Conservation (phyloP, 179 eudicot genomes). For the Silene vulgaris region DNA sequence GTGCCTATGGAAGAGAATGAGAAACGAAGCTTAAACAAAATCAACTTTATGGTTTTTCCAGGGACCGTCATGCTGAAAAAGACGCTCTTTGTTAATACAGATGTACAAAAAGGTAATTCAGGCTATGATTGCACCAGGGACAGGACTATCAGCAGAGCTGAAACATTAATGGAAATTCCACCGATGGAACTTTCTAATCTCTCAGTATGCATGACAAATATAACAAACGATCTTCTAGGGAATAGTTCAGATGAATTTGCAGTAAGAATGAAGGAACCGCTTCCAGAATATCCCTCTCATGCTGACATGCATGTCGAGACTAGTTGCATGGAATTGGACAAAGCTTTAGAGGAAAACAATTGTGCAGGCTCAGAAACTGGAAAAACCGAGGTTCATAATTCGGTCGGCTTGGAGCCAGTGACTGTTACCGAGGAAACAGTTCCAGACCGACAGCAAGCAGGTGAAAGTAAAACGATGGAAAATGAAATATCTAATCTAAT, state of each 20-base stretch:
- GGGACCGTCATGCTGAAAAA: slow-evolving; percentile 87
- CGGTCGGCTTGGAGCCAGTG: background rate
- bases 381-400: background rate
- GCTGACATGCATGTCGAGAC: background rate
- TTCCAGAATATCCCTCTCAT: background rate
- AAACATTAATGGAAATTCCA: background rate
- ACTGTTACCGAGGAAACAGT: background rate
- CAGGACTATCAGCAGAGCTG: background rate
- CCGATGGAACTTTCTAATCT: background rate
- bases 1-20: slow-evolving; percentile 59
- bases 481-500: background rate
- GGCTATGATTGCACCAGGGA: slow-evolving; percentile 11
- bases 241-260: background rate
- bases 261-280: background rate
- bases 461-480: slow-evolving; percentile 7
- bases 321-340: background rate
- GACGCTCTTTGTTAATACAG: slow-evolving; percentile 35
- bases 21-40: slow-evolving; percentile 49
- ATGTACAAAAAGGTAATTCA: slow-evolving; percentile 25
- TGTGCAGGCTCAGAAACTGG: background rate
- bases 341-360: background rate
- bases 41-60: slow-evolving; percentile 90
- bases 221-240: background rate
- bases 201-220: slow-evolving; percentile 1
- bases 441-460: background rate